Conservation (phyloP, 83 land plant species). For the Picea mariana region DNA sequence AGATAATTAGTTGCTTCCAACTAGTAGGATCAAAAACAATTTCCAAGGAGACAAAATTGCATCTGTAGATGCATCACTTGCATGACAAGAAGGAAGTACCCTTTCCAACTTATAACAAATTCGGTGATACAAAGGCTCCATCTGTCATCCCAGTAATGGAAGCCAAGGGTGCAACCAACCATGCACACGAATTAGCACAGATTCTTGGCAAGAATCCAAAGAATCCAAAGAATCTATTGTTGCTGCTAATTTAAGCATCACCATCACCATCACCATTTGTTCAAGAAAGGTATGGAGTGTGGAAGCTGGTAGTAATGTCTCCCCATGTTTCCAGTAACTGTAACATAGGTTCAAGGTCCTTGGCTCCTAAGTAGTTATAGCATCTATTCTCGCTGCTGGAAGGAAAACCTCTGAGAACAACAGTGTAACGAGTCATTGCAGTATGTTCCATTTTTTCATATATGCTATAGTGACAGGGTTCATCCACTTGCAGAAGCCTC, state of each 20-base stretch:
- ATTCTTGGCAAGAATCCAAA: constrained; percentile 86
- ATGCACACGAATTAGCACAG: constrained; percentile 89
- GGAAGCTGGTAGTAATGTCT: constrained; percentile 69
- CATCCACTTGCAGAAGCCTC: too few relatives aligned
- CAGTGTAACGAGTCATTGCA: too few relatives aligned
- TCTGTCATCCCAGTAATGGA: constrained; percentile 62
- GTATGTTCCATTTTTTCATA: too few relatives aligned
- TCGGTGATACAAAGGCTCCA: constrained; percentile 71
- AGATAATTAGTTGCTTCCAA: too few relatives aligned
- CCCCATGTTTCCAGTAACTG: constrained; percentile 84
- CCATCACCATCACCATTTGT: constrained; percentile 66
- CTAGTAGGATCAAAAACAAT: too few relatives aligned
- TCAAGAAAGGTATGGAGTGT: constrained; percentile 70
- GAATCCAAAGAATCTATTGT: constrained; percentile 85
- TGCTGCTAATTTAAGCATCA: neutral
- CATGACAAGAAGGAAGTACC: too few relatives aligned
- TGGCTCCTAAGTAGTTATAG: constrained; percentile 40
- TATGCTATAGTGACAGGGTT: too few relatives aligned
- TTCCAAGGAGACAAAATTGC: too few relatives aligned
- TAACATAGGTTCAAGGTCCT: constrained; percentile 94
- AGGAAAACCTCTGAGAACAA: constrained; percentile 58
- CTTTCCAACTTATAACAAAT: neutral
- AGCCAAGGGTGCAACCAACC: constrained; percentile 98
- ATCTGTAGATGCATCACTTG: too few relatives aligned
- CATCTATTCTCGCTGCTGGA: constrained; percentile 76